A percentile compares a stretch with the other conserved stretches of the same genome.
Evolutionary conservation across 768 basidiomycete genomes (phyloP).

Genomic region (Lactarius pseudohatsudake): DNA sequence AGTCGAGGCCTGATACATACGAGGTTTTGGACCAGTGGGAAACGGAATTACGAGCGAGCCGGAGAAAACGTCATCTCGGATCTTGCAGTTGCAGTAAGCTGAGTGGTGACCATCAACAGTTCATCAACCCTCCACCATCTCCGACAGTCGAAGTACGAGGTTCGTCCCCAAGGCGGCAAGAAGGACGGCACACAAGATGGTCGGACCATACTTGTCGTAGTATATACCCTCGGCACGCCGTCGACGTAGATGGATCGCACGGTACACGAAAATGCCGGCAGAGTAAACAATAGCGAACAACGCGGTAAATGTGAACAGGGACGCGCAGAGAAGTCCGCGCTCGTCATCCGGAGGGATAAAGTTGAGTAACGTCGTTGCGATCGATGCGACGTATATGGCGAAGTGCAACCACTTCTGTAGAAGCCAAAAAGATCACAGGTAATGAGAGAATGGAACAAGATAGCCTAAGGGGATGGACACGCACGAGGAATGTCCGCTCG

Average conservation of each 20-base stretch:
- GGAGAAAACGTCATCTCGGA: not conserved
- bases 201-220: slow-evolving; percentile 88
- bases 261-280: slow-evolving; percentile 75
- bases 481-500: slow-evolving; percentile 89
- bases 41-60: not conserved
- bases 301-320: slow-evolving; percentile 87
- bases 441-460: not conserved
- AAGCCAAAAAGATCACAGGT: not conserved
- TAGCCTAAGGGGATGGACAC: slow-evolving; percentile 35
- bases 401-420: slow-evolving; percentile 88
- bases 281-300: slow-evolving; percentile 87
- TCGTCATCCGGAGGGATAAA: slow-evolving; percentile 73
- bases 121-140: slow-evolving; percentile 39
- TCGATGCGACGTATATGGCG: slow-evolving; percentile 82
- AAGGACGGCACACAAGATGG: slow-evolving; percentile 66
- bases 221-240: slow-evolving; percentile 79
- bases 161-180: slow-evolving; percentile 72
- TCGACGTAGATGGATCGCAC: slow-evolving; percentile 64
- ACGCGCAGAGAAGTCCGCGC: slow-evolving; percentile 81
- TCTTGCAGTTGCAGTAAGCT: not conserved
- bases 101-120: not conserved
- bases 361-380: slow-evolving; percentile 88
- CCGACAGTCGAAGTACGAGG: slow-evolving; percentile 62
- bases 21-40: not conserved
- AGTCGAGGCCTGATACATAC: not conserved